Evolutionary conservation across 2,329 filamentous ascomycete genomes (phyloP).

Genomic region (Thelonectria blattea): DNA sequence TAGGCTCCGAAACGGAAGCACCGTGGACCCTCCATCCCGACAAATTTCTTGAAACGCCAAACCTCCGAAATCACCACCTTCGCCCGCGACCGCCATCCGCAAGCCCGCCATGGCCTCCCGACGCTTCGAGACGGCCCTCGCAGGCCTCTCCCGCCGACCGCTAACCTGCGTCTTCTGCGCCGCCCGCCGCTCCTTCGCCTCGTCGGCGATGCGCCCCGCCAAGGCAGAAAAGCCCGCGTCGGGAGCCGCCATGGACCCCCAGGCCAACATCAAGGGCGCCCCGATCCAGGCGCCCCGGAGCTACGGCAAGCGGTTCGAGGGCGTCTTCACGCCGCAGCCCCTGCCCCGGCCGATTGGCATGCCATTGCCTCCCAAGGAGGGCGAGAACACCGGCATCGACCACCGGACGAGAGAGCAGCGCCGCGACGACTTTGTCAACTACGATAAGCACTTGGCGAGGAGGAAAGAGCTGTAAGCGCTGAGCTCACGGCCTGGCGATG

Average conservation of each 20-base stretch:
- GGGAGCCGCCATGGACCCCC: conserved; percentile 46
- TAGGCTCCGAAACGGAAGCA: conserved; percentile 19
- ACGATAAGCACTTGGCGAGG: conserved; percentile 80
- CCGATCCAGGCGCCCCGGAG: conserved; percentile 64
- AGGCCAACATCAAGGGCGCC: conserved; percentile 49
- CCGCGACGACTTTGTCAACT: conserved; percentile 81
- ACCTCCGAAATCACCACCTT: conserved; percentile 6
- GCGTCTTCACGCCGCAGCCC: conserved; percentile 63
- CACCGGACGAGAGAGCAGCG: conserved; percentile 69
- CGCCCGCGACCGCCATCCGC: conserved; percentile 18
- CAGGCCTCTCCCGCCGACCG: conserved; percentile 41
- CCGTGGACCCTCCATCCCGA: conserved; percentile 13
- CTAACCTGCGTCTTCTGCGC: conserved; percentile 57
- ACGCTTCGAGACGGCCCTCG: conserved; percentile 40
- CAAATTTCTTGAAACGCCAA: conserved; percentile 32
- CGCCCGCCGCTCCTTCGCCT: conserved; percentile 56
- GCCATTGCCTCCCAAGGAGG: conserved; percentile 71
- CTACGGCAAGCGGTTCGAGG: conserved; percentile 61
- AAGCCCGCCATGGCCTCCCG: conserved; percentile 41
- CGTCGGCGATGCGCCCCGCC: conserved; percentile 46
- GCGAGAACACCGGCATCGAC: conserved; percentile 84
- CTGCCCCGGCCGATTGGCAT: conserved; percentile 82
- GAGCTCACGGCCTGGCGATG: too few relatives aligned
- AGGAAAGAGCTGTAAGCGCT: conserved; percentile 73
- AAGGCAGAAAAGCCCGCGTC: conserved; percentile 44